Conservation (phyloP, 306 rosid species). For the Astragalus membranaceus region DNA sequence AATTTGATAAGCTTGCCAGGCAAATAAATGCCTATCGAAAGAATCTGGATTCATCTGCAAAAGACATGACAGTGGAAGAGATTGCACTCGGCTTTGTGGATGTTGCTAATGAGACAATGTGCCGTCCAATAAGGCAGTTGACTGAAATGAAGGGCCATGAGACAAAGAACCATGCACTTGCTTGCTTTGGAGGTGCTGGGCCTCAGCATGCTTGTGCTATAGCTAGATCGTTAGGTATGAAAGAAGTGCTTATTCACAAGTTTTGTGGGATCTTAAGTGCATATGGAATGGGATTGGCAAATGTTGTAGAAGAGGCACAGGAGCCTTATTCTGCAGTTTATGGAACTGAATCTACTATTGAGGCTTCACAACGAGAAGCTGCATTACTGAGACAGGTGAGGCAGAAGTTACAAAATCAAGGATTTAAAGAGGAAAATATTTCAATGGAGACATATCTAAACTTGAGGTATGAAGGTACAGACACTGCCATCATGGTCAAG, state of each 20-base stretch:
- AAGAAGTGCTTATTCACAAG: slow-evolving; percentile 79
- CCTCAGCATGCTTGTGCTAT: slow-evolving; percentile 98
- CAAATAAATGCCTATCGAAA: slow-evolving; percentile 59
- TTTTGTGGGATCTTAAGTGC: slow-evolving; percentile 95
- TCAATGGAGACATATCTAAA: slow-evolving; percentile 68
- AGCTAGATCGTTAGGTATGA: slow-evolving; percentile 92
- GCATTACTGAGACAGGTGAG: slow-evolving; percentile 52
- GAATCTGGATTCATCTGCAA: slow-evolving; percentile 57
- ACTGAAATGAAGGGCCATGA: slow-evolving; percentile 99
- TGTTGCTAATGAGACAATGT: slow-evolving; percentile 97
- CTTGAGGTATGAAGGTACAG: slow-evolving; percentile 92
- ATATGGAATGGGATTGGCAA: slow-evolving; percentile 98
- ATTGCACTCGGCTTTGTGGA: slow-evolving; percentile 81
- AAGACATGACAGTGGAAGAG: slow-evolving; percentile 78
- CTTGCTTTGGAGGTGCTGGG: slow-evolving; percentile 98
- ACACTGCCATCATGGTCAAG: slow-evolving; percentile 86
- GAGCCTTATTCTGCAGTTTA: slow-evolving; percentile 82
- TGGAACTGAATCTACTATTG: slow-evolving; percentile 47
- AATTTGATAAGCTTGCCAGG: slow-evolving; percentile 67
- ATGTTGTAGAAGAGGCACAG: slow-evolving; percentile 90
- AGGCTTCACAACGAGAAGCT: slow-evolving; percentile 59
- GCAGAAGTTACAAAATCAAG: slow-evolving; percentile 68
- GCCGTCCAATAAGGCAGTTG: slow-evolving; percentile 89
- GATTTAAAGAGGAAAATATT: slow-evolving; percentile 64
- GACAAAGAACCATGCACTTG: slow-evolving; percentile 91